phyloP scores from a whole-genome alignment of 2,329 filamentous ascomycete genomes.

The Dactylella cylindrospora region DNA sequence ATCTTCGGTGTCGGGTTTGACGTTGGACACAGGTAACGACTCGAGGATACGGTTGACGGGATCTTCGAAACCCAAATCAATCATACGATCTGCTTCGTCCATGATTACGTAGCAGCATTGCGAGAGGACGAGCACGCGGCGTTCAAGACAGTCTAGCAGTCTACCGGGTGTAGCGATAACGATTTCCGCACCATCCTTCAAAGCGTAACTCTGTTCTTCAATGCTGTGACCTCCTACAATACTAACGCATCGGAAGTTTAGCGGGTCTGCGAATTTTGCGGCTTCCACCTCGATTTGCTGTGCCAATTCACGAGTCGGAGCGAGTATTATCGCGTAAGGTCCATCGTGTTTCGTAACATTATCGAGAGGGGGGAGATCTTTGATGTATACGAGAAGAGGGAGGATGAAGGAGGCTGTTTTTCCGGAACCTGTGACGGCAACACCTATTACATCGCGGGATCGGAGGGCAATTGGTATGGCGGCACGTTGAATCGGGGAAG shows the following conservation, averaged over 20 bases:
- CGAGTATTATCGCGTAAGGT: constrained; percentile 94
- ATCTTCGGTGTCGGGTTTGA: constrained; percentile 91
- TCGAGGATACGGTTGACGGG: constrained; percentile 97
- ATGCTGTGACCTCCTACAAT: constrained; percentile 96
- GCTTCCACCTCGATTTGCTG: constrained; percentile 97
- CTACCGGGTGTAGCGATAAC: constrained; percentile 98
- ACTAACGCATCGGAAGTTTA: constrained; percentile 92
- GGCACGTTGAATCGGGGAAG: constrained; percentile 86
- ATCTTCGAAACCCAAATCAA: constrained; percentile 96
- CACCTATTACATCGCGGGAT: constrained; percentile 92
- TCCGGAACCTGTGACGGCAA: constrained; percentile 95
- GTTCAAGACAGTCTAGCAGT: constrained; percentile 94
- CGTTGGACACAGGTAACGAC: constrained; percentile 85
- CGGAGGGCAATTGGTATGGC: constrained; percentile 94
- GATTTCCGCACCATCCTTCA: constrained; percentile 87
- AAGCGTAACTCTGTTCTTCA: constrained; percentile 88
- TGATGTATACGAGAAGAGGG: constrained; percentile 91
- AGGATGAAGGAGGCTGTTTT: constrained; percentile 96
- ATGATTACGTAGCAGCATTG: constrained; percentile 67
- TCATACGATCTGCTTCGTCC: constrained; percentile 99
- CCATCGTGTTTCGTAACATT: constrained; percentile 89
- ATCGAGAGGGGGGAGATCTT: constrained; percentile 78
- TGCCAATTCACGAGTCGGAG: constrained; percentile 92
- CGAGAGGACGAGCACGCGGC: constrained; percentile 65
- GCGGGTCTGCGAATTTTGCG: constrained; percentile 82